Evolutionary conservation across 495 filamentous ascomycete genomes (phyloP), one percentile per base, ranked within the genome.

Genomic region (Penicillium cinerascens): DNA sequence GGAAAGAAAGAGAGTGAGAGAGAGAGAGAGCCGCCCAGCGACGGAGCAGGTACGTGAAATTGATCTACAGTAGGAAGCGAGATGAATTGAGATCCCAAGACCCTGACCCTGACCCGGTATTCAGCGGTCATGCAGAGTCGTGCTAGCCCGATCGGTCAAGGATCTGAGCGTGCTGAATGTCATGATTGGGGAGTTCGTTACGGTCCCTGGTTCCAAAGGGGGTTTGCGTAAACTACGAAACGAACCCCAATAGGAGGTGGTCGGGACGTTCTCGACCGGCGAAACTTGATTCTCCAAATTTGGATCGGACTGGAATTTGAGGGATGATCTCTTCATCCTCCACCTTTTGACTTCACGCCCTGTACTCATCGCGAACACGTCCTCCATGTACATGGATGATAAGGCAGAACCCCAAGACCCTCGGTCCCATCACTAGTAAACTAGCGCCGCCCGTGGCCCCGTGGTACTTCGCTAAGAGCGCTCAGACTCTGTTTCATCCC

Each of bases 401-500:
- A 4, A 33, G 11, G 29, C 9, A 33, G 29, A 23, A 33, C 29
- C 8, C 29, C 9, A 33, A 10, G 6, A 33, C 29, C 8, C 29
- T 33, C 29, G 29, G 29, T 33, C 29, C 37, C 18, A 9, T 20
- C 47, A 17, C 25, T 21, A 11, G 33, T 3, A 6, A 6, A n/a
- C 25, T 47, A 46, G 50, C 35, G 50, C 29, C 39, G 51, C 20
- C 22, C 26, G 22, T 42, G 35, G 44, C 47, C 56, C 56, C 38
- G 51, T 21, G 48, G 37, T 16, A 18, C n/a, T 23, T 26, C 22
- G 26, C 21, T 11, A 54, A 49, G 23, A 52, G 18, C 51, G 48
- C 29, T 52, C 52, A 49, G 51, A 58, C 55, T 45, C 41, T 47
- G 52, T 55, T 52, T 60, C 52, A 55, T 33, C 47, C 38, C 51